phyloP scores from a whole-genome alignment of 371 early-diverging fungal species.

The Mortierella sp. region DNA sequence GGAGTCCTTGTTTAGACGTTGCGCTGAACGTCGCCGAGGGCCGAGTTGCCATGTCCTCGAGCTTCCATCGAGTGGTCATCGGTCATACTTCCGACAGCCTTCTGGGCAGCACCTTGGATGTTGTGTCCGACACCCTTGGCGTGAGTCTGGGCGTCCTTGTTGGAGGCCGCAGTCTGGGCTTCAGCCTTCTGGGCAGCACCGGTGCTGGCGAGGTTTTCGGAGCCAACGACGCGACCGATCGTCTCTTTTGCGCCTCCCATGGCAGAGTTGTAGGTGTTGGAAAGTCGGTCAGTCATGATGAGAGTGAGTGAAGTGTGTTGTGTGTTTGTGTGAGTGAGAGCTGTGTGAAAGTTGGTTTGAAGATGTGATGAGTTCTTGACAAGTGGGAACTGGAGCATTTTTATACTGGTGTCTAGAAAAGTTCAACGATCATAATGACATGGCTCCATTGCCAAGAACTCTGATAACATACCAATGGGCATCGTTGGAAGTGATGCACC shows the following conservation, averaged over 20 bases:
- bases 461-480: too few relatives aligned
- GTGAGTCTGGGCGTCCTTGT: conserved; percentile 27
- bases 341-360: conserved; percentile 1
- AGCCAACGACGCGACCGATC: conserved; percentile 14
- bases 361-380: conserved; percentile 1
- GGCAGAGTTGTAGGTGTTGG: conserved; percentile 44
- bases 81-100: conserved; percentile 22
- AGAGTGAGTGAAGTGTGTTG: conserved; percentile 1
- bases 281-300: conserved; percentile 36
- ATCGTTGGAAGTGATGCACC: too few relatives aligned
- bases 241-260: conserved; percentile 35
- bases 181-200: conserved; percentile 33
- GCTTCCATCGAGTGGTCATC: conserved; percentile 20
- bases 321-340: conserved; percentile 17
- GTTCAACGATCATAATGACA: background rate
- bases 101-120: conserved; percentile 27
- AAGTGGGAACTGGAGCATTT: too few relatives aligned
- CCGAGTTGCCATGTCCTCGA: conserved; percentile 40
- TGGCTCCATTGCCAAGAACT: conserved; percentile 3
- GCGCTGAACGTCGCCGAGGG: conserved; percentile 35
- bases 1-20: conserved; percentile 21
- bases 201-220: conserved; percentile 10
- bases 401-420: conserved; percentile 4
- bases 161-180: conserved; percentile 18
- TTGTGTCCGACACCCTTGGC: conserved; percentile 39